Base-by-base conservation (phyloP, 805 yeast genomes). In the Candida vaughaniae region DNA sequence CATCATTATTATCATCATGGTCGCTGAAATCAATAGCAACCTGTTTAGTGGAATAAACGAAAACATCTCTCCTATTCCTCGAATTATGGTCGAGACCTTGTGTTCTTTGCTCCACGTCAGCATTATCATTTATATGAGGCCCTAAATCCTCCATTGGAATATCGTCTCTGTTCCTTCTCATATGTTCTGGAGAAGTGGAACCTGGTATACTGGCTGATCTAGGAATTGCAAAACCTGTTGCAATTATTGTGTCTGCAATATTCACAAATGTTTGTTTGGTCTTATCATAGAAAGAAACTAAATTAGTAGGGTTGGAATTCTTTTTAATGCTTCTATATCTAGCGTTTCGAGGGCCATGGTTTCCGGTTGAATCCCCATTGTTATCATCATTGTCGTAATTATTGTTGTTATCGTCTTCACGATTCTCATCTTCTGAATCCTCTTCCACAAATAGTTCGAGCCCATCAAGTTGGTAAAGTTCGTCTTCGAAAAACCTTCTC, bases 401-500 rank as follows among this genome's bases (percentile, higher is more conserved):
- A 12, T 29, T 18, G 25, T 23, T 8, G 31, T 37, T 33, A 18
- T 35, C 27, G 14, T 29, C 9, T 9, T 20, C 31, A 16, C n/a
- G 18, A 18, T 28, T 36, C 4, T 26, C 33, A 4, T 52, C 52
- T 15, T 53, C 56, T 5, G 52, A 53, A n/a, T 55, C 56, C 23
- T 62, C 62, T 31, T 68, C 71, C 2, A 62, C 64, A 42, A 67
- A 69, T 14, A 69, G 47, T 39, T 66, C 71, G 29, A 53, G 53
- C 18, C 66, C 49, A 38, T 65, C 73, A 17, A 66, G 52, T 45
- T 64, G 71, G 38, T 63, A 68, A 22, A 66, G 33, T 38, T 81
- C 88, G 38, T 83, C 90, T 45, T 82, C 91, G 52, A 77, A 82
- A 29, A 84, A 75, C 12, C 80, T 79, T 42, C 95, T 64, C 1